Evolutionary conservation across 768 basidiomycete species (phyloP).

Genomic region (Butyriboletus loyo): DNA sequence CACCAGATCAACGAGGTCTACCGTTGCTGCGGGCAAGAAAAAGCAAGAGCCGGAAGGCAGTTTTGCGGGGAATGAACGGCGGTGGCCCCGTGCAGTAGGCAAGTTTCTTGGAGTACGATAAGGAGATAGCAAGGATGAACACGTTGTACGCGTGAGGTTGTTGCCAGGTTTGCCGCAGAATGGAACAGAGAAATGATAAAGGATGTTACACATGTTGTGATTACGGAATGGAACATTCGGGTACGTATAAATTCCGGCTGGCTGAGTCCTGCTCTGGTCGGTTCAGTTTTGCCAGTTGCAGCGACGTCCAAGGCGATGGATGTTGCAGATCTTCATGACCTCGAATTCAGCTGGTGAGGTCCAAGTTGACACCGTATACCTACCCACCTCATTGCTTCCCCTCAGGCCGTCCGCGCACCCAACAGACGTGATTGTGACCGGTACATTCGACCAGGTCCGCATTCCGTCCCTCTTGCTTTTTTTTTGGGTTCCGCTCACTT

Average conservation of each 20-base stretch:
- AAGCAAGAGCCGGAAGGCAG: slow-evolving; percentile 35
- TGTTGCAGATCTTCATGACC: slow-evolving; percentile 45
- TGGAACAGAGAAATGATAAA: neutral
- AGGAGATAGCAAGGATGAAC: slow-evolving; percentile 2
- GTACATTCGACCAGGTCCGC: slow-evolving; percentile 74
- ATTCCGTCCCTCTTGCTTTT: neutral
- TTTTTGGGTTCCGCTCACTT: slow-evolving; percentile 4
- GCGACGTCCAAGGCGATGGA: slow-evolving; percentile 28
- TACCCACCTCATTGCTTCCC: slow-evolving; percentile 6
- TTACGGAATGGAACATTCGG: slow-evolving; percentile 17
- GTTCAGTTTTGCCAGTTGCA: slow-evolving; percentile 22
- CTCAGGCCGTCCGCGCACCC: slow-evolving; percentile 59
- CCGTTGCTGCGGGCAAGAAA: slow-evolving; percentile 27
- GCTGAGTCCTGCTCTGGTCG: neutral
- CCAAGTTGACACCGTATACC: slow-evolving; percentile 13
- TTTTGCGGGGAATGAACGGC: slow-evolving; percentile 23
- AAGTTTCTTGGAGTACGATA: slow-evolving; percentile 2
- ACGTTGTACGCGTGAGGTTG: slow-evolving; percentile 14
- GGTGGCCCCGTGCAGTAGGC: slow-evolving; percentile 15
- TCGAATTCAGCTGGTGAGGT: slow-evolving; percentile 50
- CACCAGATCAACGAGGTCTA: slow-evolving; percentile 18
- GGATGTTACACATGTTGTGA: slow-evolving; percentile 20
- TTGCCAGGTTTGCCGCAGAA: neutral
- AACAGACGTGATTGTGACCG: slow-evolving; percentile 63
- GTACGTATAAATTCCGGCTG: slow-evolving; percentile 23